A percentile compares a stretch with the other conserved stretches of the same genome.
phyloP scores from a whole-genome alignment of 1,284 basidiomycete genomes.

The Cerrena zonata region DNA sequence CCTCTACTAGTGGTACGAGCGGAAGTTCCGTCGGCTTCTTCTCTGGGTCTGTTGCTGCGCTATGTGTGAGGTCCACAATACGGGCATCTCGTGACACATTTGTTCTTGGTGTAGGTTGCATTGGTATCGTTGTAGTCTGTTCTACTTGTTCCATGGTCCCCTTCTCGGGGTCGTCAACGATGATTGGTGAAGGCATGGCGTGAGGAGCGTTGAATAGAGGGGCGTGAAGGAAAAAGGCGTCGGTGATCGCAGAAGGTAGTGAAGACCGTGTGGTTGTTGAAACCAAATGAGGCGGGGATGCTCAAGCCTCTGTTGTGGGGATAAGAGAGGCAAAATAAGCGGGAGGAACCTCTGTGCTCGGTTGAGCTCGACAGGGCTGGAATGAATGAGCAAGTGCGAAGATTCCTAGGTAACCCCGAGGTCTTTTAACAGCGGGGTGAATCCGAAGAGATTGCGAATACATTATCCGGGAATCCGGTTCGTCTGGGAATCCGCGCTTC shows the following conservation, averaged over 20 bases:
- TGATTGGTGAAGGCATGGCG: conserved; percentile 18
- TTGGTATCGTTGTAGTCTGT: conserved; percentile 9
- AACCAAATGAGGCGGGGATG: conserved; percentile 17
- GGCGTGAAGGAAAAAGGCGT: conserved; percentile 7
- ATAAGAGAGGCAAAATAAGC: conserved; percentile 14
- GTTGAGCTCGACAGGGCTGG: conserved; percentile 19
- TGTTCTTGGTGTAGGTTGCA: not conserved
- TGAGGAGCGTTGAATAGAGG: conserved; percentile 9
- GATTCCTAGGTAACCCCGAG: conserved; percentile 28
- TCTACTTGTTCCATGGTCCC: conserved; percentile 21
- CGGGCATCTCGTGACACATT: not conserved
- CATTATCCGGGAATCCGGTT: conserved; percentile 24
- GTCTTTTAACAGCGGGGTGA: conserved; percentile 26
- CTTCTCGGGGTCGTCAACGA: conserved; percentile 26
- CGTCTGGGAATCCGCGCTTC: conserved; percentile 19
- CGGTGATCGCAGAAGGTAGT: not conserved
- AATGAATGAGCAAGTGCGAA: conserved; percentile 22
- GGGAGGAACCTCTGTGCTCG: conserved; percentile 16
- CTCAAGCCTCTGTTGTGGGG: conserved; percentile 13
- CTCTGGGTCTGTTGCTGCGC: conserved; percentile 11
- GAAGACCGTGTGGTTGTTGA: conserved; percentile 1
- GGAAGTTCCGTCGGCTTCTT: conserved; percentile 11
- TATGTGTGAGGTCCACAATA: not conserved
- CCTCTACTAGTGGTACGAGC: conserved; percentile 12
- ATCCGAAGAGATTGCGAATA: conserved; percentile 27